Percentiles rank a stretch among this genome's conserved stretches.
These are phyloP conservation scores for Elaeis guineensis DNA, from an alignment of 176 grass and related monocot genomes.

Conservation along the genomic window DNA sequence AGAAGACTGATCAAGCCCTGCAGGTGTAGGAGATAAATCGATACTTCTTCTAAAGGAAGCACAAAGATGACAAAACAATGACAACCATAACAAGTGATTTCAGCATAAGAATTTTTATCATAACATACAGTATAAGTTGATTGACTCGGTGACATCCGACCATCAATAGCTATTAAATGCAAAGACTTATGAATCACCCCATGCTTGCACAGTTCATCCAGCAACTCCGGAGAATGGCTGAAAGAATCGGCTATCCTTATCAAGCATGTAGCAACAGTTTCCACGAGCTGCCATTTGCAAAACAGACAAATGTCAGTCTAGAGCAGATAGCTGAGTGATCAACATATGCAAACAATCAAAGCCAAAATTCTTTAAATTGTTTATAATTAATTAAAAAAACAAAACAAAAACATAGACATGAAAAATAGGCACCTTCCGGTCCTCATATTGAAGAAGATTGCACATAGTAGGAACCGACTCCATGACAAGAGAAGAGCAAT, in stretches of 20 bases:
- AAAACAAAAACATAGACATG: neutral
- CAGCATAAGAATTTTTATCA: neutral
- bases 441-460: constrained; percentile 70
- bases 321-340: neutral
- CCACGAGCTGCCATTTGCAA: constrained; percentile 40
- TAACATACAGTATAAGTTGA: constrained; percentile 61
- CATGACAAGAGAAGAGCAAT: constrained; percentile 60
- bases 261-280: constrained; percentile 69
- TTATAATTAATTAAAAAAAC: neutral
- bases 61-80: too few relatives aligned
- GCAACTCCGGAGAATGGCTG: constrained; percentile 47
- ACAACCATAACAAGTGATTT: too few relatives aligned
- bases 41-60: neutral
- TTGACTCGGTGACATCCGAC: constrained; percentile 39
- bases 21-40: constrained; percentile 26
- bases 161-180: constrained; percentile 52
- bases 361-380: too few relatives aligned
- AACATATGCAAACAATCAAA: too few relatives aligned
- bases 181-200: constrained; percentile 53
- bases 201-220: constrained; percentile 67
- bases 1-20: constrained; percentile 81
- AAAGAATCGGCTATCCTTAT: constrained; percentile 64
- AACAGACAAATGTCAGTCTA: constrained; percentile 10
- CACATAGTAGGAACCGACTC: constrained; percentile 56
- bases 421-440: constrained; percentile 45